Evolutionary conservation across 495 filamentous ascomycete genomes (phyloP), one percentile per base, ranked within the genome.

Genomic region (Friedmanniomyces simplex): DNA sequence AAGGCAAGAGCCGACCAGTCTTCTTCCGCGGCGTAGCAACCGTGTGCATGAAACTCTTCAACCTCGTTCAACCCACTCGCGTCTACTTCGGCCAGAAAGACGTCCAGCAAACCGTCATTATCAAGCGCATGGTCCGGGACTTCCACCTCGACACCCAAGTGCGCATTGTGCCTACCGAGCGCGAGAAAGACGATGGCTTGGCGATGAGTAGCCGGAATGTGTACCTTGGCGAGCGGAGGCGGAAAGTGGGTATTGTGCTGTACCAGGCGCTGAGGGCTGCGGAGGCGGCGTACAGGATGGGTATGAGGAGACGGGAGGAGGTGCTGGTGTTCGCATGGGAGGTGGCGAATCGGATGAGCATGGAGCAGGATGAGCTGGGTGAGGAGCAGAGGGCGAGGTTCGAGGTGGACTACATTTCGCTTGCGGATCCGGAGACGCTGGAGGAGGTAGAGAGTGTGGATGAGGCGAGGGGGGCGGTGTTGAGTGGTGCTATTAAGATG

Each of bases 31-130:
- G 93, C 5, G 93, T 98, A 24, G 91, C 93, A 25, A 97, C 94
- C 12, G 86, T 98, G 12, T 95, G 89, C 72, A 91, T 89, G 84
- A 98, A 98, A 76, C 73, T 98, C 22, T 93, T 98, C 72, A 97
- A 96, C 66, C 88, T 91, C 49, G 84, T 89, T 39, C 78, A 82
- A 62, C 89, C 93, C 1, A 88, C 95, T 42, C 80, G 81, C 43
- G 94, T 90, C 0, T 99, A 96, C 68, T 96, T 99, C 71, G 93
- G 93, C 0, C 94, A 97, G 72, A 97, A 99, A 73, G 93, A 99
- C 65, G 81, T 96, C 18, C 93, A 99, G 72, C 93, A 99, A 73
- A 94, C 89, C 0, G 87, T 91, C 8, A 79, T 99, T 6, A 87
- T 99, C 65, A 81, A 79, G 68, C 79, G 86, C 8, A 79, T 99